phyloP scores from a whole-genome alignment of 371 early-diverging fungal genomes.

The Amoeboaphelidium occidentale region DNA sequence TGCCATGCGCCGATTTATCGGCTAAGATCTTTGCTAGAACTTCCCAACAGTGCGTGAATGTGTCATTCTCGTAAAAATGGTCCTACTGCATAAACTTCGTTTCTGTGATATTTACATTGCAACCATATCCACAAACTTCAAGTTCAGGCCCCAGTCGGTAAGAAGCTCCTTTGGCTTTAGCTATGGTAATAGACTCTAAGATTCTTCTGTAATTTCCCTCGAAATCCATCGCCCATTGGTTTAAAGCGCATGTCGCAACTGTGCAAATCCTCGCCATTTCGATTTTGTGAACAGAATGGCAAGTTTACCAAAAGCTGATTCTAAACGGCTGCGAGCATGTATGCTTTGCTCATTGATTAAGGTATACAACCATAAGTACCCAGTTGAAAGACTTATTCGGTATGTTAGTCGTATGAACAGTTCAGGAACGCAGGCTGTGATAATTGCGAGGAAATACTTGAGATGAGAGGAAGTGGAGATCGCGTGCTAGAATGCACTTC shows the following conservation, averaged over 20 bases:
- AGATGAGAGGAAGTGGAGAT: constrained; percentile 38
- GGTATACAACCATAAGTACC: constrained; percentile 22
- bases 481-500: constrained; percentile 62
- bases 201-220: constrained; percentile 71
- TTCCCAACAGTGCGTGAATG: constrained; percentile 82
- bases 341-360: constrained; percentile 77
- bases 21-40: constrained; percentile 44
- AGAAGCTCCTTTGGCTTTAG: constrained; percentile 52
- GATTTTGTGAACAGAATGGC: too few relatives aligned
- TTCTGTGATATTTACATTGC: constrained; percentile 27
- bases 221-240: constrained; percentile 95
- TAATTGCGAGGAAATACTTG: constrained; percentile 65
- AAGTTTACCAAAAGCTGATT: neutral
- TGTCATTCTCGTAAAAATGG: constrained; percentile 34
- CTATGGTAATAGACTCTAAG: constrained; percentile 48
- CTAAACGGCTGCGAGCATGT: constrained; percentile 44
- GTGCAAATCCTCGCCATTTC: neutral
- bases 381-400: too few relatives aligned
- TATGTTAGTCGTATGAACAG: constrained; percentile 31
- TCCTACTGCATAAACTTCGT: neutral
- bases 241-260: constrained; percentile 8
- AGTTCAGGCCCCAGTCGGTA: constrained; percentile 86
- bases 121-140: constrained; percentile 89
- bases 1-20: constrained; percentile 34
- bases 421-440: constrained; percentile 67